Evolutionary conservation across 2,329 filamentous ascomycete genomes (phyloP).

Genomic region (Beauveria australis): DNA sequence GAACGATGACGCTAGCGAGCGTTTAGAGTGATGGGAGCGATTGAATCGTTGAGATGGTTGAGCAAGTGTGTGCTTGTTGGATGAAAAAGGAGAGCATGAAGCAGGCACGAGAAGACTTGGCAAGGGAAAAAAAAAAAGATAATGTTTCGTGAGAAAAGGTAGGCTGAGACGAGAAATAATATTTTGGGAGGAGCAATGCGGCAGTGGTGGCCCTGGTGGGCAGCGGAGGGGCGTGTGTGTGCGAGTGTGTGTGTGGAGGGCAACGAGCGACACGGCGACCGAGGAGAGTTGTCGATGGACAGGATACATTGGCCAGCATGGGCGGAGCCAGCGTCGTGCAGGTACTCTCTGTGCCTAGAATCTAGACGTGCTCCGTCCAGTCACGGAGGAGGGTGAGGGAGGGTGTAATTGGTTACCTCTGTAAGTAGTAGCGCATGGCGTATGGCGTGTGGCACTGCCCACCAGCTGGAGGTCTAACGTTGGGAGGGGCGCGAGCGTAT

Average conservation of each 20-base stretch:
- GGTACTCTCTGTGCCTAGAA: neutral
- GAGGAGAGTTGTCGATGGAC: constrained; percentile 4
- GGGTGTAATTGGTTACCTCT: neutral
- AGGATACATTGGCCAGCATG: constrained; percentile 6
- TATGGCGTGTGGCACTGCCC: constrained; percentile 8
- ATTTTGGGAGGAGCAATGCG: constrained; percentile 29
- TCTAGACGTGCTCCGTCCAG: neutral
- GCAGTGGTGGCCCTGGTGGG: constrained; percentile 14
- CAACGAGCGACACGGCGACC: constrained; percentile 15
- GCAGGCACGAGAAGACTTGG: constrained; percentile 8
- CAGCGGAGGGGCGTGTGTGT: constrained; percentile 16
- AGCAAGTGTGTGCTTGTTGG: neutral
- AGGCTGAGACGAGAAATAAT: constrained; percentile 28
- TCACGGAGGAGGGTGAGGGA: neutral
- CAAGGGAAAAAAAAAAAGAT: neutral
- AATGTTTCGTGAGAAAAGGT: constrained; percentile 17
- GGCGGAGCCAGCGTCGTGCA: neutral
- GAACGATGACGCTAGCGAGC: constrained; percentile 4
- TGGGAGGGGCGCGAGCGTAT: constrained; percentile 8
- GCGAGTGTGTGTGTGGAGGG: constrained; percentile 6
- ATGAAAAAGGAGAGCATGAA: neutral
- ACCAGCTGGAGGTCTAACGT: neutral
- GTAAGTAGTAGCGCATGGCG: constrained; percentile 8
- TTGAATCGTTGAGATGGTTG: constrained; percentile 2
- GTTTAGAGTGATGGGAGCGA: neutral